phyloP scores from a whole-genome alignment of 2,329 filamentous ascomycete species.

The Lojkania enalia region DNA sequence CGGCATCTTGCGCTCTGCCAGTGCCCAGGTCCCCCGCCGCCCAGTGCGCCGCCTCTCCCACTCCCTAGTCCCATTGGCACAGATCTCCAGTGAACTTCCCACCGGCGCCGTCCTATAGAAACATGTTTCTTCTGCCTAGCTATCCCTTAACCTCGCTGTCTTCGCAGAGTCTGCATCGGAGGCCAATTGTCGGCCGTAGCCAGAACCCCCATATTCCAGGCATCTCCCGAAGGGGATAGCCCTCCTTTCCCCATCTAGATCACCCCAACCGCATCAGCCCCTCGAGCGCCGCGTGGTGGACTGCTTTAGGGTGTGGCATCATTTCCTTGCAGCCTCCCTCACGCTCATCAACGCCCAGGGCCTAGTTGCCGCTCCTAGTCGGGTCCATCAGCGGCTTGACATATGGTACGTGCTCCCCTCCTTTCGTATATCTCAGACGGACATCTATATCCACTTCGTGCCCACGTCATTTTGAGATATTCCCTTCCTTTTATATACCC shows the following conservation, averaged over 20 bases:
- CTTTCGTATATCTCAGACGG: conserved; percentile 27
- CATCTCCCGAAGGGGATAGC: conserved; percentile 21
- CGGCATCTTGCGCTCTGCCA: conserved; percentile 16
- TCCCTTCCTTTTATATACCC: conserved; percentile 17
- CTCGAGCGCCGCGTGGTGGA: conserved; percentile 21
- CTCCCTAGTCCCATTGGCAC: conserved; percentile 27
- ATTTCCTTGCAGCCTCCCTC: conserved; percentile 33
- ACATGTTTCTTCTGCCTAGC: conserved; percentile 32
- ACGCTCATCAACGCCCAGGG: conserved; percentile 24
- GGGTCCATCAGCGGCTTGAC: conserved; percentile 26
- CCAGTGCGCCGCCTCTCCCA: conserved; percentile 37
- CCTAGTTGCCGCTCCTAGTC: conserved; percentile 32
- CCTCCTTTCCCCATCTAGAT: conserved; percentile 29
- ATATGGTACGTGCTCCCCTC: conserved; percentile 40
- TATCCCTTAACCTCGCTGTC: conserved; percentile 15
- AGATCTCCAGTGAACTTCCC: conserved; percentile 28
- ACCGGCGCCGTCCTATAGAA: conserved; percentile 33
- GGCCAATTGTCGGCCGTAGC: conserved; percentile 32
- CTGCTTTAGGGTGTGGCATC: conserved; percentile 28
- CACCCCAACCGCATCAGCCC: conserved; percentile 21
- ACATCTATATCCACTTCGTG: conserved; percentile 35
- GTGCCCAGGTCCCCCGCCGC: conserved; percentile 29
- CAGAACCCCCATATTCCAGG: conserved; percentile 25
- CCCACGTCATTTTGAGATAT: conserved; percentile 18
- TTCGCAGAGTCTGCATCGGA: conserved; percentile 31